Base-by-base conservation (phyloP, 176 grass and related monocot species). In the Areca catechu region DNA sequence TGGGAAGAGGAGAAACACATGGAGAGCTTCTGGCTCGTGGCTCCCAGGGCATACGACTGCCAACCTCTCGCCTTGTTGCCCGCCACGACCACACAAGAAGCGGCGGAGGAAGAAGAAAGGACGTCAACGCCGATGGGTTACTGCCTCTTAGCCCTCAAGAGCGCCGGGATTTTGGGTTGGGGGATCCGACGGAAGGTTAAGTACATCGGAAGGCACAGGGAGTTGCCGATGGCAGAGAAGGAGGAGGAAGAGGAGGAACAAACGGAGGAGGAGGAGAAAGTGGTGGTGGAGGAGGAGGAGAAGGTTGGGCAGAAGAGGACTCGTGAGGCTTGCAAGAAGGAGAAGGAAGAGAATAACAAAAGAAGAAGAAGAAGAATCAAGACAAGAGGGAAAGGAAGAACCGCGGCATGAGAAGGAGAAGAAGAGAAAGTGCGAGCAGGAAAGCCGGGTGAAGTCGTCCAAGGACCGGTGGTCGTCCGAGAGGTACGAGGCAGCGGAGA, bases 11-110 rank as follows among this genome's bases (percentile, higher is more conserved):
- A 61, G 55, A 82, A 72, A 58, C 74, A 82, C 54, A 68, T 83
- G 67, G 85, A 76, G 60, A 85, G 59, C 0, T 87, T 84, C 80
- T 87, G 73, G 79, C n/a, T 84, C 24, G 28, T 66, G 28, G 66
- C 74, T 47, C 76, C 79, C 0, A 61, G 50, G 51, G 51, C 82
- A 54, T 70, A 71, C 55, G 77, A 86, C 51, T 75, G 53, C 61
- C 19, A 27, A 1, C 7, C 18, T 4, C n/a, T 15, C n/a, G 27
- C 34, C 34, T 37, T 3, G n/a, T 15, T 48, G 22, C 24, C 49
- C 5, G 18, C 58, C 5, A 30, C 68, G 56, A 56, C 65, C 50
- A 49, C 52, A 25, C 16, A 49, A 58, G 34, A 27, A 19, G 47
- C 19, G 24, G 20, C 43, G 29, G 34, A 62, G 51, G 12, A 49